Evolutionary conservation across 441 rosid species (phyloP).

Genomic region (Hura crepitans): DNA sequence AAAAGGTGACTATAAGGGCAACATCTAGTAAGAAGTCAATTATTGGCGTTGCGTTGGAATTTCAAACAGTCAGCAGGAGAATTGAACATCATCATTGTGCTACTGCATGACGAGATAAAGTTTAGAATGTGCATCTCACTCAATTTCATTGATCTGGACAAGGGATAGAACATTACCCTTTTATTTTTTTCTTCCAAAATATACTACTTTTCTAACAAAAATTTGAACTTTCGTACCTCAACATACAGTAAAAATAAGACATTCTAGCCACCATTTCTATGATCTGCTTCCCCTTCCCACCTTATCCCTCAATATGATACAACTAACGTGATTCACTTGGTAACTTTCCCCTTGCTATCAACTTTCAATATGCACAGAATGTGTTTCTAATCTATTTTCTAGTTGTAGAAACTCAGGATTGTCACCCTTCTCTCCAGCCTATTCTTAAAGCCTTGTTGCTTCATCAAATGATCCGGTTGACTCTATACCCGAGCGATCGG

Average conservation of each 20-base stretch:
- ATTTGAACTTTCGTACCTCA: slow-evolving; percentile 16
- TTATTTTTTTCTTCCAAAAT: slow-evolving; percentile 2
- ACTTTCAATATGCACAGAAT: slow-evolving; percentile 46
- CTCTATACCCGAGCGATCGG: slow-evolving; percentile 75
- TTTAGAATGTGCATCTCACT: slow-evolving; percentile 17
- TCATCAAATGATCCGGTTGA: slow-evolving; percentile 10
- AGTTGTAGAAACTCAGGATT: slow-evolving; percentile 26
- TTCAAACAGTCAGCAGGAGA: background rate
- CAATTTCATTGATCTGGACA: background rate
- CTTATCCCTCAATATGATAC: slow-evolving; percentile 22
- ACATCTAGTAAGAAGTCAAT: background rate
- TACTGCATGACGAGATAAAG: slow-evolving; percentile 2
- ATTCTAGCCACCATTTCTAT: slow-evolving; percentile 9
- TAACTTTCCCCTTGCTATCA: slow-evolving; percentile 32
- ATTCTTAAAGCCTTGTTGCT: background rate
- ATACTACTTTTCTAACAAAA: background rate
- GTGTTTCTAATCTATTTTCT: slow-evolving; percentile 32
- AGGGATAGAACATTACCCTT: background rate
- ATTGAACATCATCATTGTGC: slow-evolving; percentile 11
- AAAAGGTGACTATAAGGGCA: slow-evolving; percentile 4
- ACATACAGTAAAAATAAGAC: background rate
- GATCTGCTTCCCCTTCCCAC: slow-evolving; percentile 5
- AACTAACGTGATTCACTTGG: slow-evolving; percentile 17
- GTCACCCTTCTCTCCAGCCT: slow-evolving; percentile 6
- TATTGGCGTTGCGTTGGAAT: background rate